Conservation (phyloP, 768 basidiomycete species). For the Gloeophyllum trabeum region DNA sequence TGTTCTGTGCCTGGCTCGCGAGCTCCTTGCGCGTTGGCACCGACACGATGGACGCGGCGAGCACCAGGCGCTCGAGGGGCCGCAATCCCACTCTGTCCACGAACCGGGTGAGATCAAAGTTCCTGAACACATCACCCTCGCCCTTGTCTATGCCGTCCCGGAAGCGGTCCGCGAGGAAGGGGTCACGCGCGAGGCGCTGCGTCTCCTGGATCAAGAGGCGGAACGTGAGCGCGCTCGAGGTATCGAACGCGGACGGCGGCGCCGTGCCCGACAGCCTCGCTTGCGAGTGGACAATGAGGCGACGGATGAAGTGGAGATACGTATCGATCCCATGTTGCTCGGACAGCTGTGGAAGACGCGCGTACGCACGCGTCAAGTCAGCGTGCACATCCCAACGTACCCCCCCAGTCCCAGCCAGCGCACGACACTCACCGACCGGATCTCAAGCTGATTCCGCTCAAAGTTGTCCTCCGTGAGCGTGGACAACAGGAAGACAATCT, state of each 20-base stretch:
- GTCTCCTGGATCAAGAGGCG: conserved; percentile 82
- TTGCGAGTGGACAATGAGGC: conserved; percentile 85
- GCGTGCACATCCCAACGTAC: conserved; percentile 1
- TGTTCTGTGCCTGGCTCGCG: conserved; percentile 42
- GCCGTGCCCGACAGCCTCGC: conserved; percentile 49
- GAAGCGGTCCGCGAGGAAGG: conserved; percentile 82
- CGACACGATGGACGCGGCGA: conserved; percentile 65
- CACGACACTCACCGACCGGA: conserved; percentile 68
- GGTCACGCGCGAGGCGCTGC: conserved; percentile 83
- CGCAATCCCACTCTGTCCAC: conserved; percentile 72
- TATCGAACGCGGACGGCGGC: conserved; percentile 55
- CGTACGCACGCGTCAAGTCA: conserved; percentile 4
- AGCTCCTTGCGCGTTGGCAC: conserved; percentile 52
- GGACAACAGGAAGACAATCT: conserved; percentile 95
- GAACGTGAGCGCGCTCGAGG: conserved; percentile 72
- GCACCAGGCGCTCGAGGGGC: conserved; percentile 68
- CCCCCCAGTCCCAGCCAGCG: conserved; percentile 3
- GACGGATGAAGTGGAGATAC: conserved; percentile 94
- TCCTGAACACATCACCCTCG: conserved; percentile 73
- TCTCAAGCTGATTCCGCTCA: conserved; percentile 87
- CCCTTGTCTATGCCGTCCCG: conserved; percentile 84
- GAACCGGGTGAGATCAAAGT: conserved; percentile 78
- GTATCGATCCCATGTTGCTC: conserved; percentile 97
- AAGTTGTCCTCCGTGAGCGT: conserved; percentile 97
- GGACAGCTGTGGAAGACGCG: conserved; percentile 52